phyloP scores from a whole-genome alignment of 2,329 filamentous ascomycete species.

The Aspergillus candidus region DNA sequence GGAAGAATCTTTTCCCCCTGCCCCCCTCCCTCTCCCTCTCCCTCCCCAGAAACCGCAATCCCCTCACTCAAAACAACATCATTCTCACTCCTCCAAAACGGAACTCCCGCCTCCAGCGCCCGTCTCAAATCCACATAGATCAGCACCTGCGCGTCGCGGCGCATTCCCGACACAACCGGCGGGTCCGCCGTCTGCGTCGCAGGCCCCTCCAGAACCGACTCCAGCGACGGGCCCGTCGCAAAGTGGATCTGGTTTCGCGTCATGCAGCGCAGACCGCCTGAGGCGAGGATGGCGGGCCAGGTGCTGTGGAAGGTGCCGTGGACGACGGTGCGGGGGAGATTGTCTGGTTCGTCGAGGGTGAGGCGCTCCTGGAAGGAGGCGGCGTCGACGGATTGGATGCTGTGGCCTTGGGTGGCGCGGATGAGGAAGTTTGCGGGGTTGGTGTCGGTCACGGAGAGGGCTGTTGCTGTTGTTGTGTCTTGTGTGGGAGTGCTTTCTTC shows the following conservation, averaged over 20 bases:
- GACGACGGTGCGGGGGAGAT: constrained; percentile 61
- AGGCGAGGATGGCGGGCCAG: constrained; percentile 67
- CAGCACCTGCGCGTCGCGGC: constrained; percentile 67
- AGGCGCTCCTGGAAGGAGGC: constrained; percentile 65
- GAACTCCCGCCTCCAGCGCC: constrained; percentile 57
- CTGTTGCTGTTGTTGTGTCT: constrained; percentile 15
- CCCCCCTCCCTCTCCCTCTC: constrained; percentile 43
- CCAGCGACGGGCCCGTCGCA: constrained; percentile 61
- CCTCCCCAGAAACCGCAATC: constrained; percentile 48
- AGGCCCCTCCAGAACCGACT: constrained; percentile 26
- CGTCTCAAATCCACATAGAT: constrained; percentile 68
- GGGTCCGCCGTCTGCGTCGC: constrained; percentile 9
- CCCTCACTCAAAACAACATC: constrained; percentile 61
- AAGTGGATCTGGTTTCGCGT: constrained; percentile 84
- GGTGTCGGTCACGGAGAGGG: constrained; percentile 45
- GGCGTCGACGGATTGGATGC: constrained; percentile 65
- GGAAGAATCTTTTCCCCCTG: constrained; percentile 53
- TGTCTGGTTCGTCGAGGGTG: constrained; percentile 47
- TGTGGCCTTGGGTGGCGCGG: constrained; percentile 93
- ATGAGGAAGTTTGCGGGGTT: constrained; percentile 71
- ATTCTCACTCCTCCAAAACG: constrained; percentile 76
- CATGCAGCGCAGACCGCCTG: constrained; percentile 77
- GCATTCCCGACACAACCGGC: constrained; percentile 71
- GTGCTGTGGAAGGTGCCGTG: constrained; percentile 85
- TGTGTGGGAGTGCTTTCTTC: constrained; percentile 15